Base-by-base conservation (phyloP, 2,329 filamentous ascomycete species). In the Aspergillus ochraceus region DNA sequence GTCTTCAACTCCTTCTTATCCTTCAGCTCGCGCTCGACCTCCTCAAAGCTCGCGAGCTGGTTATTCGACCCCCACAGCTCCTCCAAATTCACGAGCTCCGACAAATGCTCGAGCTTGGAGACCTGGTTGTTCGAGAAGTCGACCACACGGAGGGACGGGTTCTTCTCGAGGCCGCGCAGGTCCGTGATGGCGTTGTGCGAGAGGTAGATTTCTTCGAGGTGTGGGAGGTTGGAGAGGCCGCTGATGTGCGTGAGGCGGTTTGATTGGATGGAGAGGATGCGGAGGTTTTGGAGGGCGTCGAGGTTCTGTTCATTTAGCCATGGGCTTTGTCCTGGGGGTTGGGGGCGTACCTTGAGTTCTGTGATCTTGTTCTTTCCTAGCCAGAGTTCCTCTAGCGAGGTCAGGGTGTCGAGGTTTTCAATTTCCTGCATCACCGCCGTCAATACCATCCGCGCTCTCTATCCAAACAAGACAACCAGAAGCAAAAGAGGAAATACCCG, bases 11-110 rank as follows among this genome's bases (percentile, higher is more conserved):
- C 80, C 71, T 90, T 81, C 80, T 97, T 97, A 71, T 95, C 90
- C 55, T 79, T 83, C 64, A 99, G 77, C 68, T 90, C 85, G 58
- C 83, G 84, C 78, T 97, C 79, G 3, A 98, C 85, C 70, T 98
- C 93, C 49, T 83, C 81, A 70, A 98, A 96, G 72, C 91, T 91
- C 20, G 79, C 79, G 26, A 99, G 76, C 68, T 90, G 82, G 76
- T 97, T 98, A 76, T 93, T 92, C 68, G 91, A 95, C 17, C 92
- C 95, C 95, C 95, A 99, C 29, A 99, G 77, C 75, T 99, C 95
- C 73, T 97, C 90, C 24, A 99, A 80, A 14, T 91, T 82, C 54
- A 78, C 80, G 45, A 97, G 80, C 6, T 84, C 82, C 0, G 84
- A 84, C 1, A 97, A 77, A 1, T 92, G 91, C 52, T 86, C 82